Conservation (phyloP, 352 stramenopile species). For the Phytophthora meadii region DNA sequence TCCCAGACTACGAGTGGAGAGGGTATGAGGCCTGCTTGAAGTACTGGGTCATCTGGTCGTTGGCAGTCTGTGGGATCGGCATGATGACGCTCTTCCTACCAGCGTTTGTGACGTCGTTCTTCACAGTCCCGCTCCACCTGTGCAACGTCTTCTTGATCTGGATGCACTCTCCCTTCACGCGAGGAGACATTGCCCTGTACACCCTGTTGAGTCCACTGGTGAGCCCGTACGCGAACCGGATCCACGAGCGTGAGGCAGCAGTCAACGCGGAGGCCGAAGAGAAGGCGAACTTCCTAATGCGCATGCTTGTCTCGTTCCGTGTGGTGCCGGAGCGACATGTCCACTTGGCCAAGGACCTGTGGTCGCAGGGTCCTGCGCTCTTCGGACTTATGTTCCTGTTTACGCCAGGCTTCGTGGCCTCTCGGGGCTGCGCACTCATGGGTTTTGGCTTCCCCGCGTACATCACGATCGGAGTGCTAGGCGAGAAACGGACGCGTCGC, state of each 20-base stretch:
- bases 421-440: constrained; percentile 71
- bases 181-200: constrained; percentile 78
- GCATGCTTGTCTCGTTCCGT: constrained; percentile 66
- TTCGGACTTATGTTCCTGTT: constrained; percentile 85
- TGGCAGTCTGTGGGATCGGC: constrained; percentile 50
- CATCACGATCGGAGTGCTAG: constrained; percentile 78
- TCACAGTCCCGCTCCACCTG: constrained; percentile 61
- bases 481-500: constrained; percentile 73
- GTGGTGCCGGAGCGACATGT: constrained; percentile 74
- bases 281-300: constrained; percentile 70
- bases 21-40: constrained; percentile 81
- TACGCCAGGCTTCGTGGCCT: constrained; percentile 85
- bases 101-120: constrained; percentile 58
- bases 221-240: constrained; percentile 76
- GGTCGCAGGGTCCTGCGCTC: constrained; percentile 81
- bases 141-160: constrained; percentile 81
- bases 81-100: constrained; percentile 76
- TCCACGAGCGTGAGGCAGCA: constrained; percentile 47
- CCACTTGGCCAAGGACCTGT: constrained; percentile 77
- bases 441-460: constrained; percentile 88
- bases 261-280: constrained; percentile 39
- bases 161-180: constrained; percentile 81
- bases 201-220: constrained; percentile 68
- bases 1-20: constrained; percentile 65
- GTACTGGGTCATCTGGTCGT: constrained; percentile 87